These are phyloP conservation scores for Trichosporon asahii DNA, from an alignment of 1,284 basidiomycete genomes.

Conservation along the genomic window DNA sequence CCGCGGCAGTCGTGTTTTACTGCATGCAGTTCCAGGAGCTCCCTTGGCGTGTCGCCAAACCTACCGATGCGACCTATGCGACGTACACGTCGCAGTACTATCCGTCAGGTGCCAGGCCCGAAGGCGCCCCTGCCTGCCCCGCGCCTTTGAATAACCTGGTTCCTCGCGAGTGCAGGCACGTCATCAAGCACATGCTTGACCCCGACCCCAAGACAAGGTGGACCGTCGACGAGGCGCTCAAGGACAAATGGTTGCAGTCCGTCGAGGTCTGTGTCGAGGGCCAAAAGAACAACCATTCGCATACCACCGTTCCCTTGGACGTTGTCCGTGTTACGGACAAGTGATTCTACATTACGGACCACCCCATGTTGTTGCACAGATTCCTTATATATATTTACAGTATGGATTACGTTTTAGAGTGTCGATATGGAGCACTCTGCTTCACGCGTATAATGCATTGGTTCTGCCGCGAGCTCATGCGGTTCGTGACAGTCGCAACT, in stretches of 20 bases:
- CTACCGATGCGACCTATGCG: constrained; percentile 75
- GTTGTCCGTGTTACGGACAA: constrained; percentile 26
- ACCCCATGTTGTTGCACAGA: constrained; percentile 21
- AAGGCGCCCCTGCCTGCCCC: constrained; percentile 30
- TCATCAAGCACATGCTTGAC: constrained; percentile 93
- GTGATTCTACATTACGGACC: constrained; percentile 9
- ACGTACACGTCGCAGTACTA: constrained; percentile 70
- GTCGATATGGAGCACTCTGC: not conserved
- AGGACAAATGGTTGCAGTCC: constrained; percentile 73
- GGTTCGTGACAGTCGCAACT: too few relatives aligned
- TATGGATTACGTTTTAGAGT: constrained; percentile 7
- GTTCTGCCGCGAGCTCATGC: not conserved
- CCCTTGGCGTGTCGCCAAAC: constrained; percentile 93
- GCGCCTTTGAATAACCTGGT: constrained; percentile 73
- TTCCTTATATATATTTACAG: constrained; percentile 6
- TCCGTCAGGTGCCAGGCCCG: constrained; percentile 30
- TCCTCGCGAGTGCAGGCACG: constrained; percentile 75
- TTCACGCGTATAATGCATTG: not conserved
- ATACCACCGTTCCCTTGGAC: constrained; percentile 43
- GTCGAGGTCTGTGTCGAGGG: constrained; percentile 60
- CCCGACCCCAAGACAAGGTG: constrained; percentile 80
- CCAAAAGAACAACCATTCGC: constrained; percentile 39
- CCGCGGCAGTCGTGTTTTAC: constrained; percentile 94
- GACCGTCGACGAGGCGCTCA: constrained; percentile 78
- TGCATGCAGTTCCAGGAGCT: constrained; percentile 96